These are phyloP conservation scores for Trichoderma koningii DNA, from an alignment of 2,329 filamentous ascomycete species.

Conservation along the genomic window DNA sequence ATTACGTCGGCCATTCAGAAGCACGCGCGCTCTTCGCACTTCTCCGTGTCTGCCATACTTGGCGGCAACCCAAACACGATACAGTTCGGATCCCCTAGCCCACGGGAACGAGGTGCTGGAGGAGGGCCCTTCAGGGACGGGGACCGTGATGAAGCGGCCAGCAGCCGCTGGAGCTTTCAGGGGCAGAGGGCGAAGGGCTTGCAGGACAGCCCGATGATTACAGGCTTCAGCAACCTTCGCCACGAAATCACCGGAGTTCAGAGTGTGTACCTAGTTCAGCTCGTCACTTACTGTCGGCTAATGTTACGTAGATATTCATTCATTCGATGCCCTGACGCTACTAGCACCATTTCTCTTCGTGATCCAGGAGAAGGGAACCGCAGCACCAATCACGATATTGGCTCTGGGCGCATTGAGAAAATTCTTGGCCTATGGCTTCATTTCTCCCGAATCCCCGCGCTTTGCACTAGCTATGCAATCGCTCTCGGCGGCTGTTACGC, in stretches of 20 bases:
- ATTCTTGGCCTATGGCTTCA: slow-evolving; percentile 93
- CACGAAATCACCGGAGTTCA: slow-evolving; percentile 84
- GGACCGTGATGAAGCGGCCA: slow-evolving; percentile 58
- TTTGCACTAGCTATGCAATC: slow-evolving; percentile 92
- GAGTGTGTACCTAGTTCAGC: slow-evolving; percentile 53
- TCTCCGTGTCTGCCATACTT: slow-evolving; percentile 92
- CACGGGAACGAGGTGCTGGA: slow-evolving; percentile 46
- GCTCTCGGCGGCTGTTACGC: slow-evolving; percentile 90
- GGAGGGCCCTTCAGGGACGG: slow-evolving; percentile 37
- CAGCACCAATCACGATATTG: slow-evolving; percentile 92
- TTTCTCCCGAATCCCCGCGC: slow-evolving; percentile 80
- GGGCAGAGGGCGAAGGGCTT: slow-evolving; percentile 97
- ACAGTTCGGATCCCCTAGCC: slow-evolving; percentile 53
- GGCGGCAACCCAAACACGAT: slow-evolving; percentile 69
- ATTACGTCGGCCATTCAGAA: slow-evolving; percentile 99
- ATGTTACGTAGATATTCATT: slow-evolving; percentile 68
- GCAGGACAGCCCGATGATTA: slow-evolving; percentile 95
- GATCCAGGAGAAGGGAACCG: slow-evolving; percentile 93
- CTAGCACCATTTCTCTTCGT: slow-evolving; percentile 95
- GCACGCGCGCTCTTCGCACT: slow-evolving; percentile 92
- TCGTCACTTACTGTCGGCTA: slow-evolving; percentile 17
- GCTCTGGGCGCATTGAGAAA: slow-evolving; percentile 93
- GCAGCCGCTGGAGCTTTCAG: slow-evolving; percentile 87
- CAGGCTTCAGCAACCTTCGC: slow-evolving; percentile 86
- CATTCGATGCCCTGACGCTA: slow-evolving; percentile 85